phyloP scores from a whole-genome alignment of 805 yeast genomes.

The Suhomyces prunicola region DNA sequence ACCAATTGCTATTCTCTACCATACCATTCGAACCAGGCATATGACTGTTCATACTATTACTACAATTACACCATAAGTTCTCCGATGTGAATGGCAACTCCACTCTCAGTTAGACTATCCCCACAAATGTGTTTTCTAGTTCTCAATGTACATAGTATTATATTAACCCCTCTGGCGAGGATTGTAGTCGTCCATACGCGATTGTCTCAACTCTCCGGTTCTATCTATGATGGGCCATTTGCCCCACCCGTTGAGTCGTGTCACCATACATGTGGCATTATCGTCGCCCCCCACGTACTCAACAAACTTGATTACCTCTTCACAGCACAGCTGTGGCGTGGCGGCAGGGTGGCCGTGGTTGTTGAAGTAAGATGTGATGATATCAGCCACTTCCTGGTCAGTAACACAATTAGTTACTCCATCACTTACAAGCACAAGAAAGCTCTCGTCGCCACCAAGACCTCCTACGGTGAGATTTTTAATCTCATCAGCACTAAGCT shows the following conservation, averaged over 20 bases:
- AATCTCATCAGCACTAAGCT: constrained; percentile 38
- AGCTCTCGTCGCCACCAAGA: constrained; percentile 84
- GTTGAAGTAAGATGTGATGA: constrained; percentile 66
- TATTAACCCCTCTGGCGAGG: constrained; percentile 21
- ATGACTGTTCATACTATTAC: not conserved
- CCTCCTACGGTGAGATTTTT: constrained; percentile 34
- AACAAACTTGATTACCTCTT: constrained; percentile 78
- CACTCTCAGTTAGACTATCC: no score
- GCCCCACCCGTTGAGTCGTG: constrained; percentile 89
- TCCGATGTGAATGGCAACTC: no score
- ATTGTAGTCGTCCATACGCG: constrained; percentile 50
- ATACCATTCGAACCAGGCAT: not conserved
- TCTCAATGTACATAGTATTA: not conserved
- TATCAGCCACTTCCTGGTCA: constrained; percentile 90
- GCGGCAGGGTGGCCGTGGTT: constrained; percentile 66
- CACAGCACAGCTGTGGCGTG: constrained; percentile 81
- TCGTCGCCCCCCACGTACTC: constrained; percentile 90
- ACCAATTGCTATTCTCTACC: not conserved
- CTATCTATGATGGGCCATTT: constrained; percentile 83
- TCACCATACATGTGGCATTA: constrained; percentile 87
- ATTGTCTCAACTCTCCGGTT: constrained; percentile 79
- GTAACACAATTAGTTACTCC: constrained; percentile 79
- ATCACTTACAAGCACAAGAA: constrained; percentile 78
- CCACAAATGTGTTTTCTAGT: not conserved
- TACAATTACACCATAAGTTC: no score